Conservation (phyloP, 805 yeast species). For the Cyberlindnera amylophila region DNA sequence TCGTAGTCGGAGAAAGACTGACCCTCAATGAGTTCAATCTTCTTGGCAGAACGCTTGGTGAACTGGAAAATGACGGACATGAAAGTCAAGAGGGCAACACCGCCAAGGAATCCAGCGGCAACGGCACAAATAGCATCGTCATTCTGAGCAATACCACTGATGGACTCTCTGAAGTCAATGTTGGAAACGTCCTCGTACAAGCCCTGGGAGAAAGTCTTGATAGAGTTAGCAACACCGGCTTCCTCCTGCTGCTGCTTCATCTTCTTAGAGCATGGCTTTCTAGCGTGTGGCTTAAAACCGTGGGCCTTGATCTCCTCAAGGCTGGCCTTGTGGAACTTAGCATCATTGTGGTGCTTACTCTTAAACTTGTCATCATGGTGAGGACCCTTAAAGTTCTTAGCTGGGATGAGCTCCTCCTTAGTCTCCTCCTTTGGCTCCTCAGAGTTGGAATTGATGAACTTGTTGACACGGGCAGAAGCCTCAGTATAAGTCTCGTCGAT, state of each 20-base stretch:
- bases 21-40: conserved; percentile 1
- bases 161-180: conserved; percentile 16
- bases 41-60: conserved; percentile 1
- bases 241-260: conserved; percentile 1
- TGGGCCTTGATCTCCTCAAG: conserved; percentile 1
- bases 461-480: conserved; percentile 7
- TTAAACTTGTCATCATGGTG: conserved; percentile 2
- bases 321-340: background rate
- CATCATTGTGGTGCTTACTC: background rate
- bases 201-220: conserved; percentile 11
- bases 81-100: conserved; percentile 5
- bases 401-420: conserved; percentile 1
- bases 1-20: background rate
- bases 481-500: conserved; percentile 5
- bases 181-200: conserved; percentile 14
- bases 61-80: conserved; percentile 4
- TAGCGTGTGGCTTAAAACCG: conserved; percentile 8
- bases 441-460: conserved; percentile 9
- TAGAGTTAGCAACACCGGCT: background rate
- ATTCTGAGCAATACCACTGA: conserved; percentile 7
- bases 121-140: conserved; percentile 14
- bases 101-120: conserved; percentile 10
- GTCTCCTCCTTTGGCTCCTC: conserved; percentile 3
- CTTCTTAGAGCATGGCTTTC: conserved; percentile 5
- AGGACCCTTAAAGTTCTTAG: conserved; percentile 7